Conservation (phyloP, 768 basidiomycete genomes). For the Pisolithus sp. region DNA sequence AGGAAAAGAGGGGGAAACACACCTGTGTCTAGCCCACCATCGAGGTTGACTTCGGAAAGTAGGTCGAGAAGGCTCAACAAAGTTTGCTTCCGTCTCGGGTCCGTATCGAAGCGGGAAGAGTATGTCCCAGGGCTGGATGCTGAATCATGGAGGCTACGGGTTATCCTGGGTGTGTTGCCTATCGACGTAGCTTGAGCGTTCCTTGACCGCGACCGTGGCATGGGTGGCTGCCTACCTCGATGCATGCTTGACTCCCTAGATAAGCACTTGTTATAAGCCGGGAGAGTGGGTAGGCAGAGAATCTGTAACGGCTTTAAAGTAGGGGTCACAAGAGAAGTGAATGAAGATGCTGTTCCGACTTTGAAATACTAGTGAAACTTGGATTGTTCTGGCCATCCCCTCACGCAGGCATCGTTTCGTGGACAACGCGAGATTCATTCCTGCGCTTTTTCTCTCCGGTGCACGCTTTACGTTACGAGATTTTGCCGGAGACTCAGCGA, state of each 20-base stretch:
- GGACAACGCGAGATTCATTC: slow-evolving; percentile 32
- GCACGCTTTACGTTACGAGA: slow-evolving; percentile 29
- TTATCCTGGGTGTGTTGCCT: slow-evolving; percentile 13
- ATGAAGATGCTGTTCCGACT: slow-evolving; percentile 22
- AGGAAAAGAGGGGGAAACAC: slow-evolving; percentile 9
- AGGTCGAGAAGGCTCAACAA: slow-evolving; percentile 42
- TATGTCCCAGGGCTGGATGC: slow-evolving; percentile 17
- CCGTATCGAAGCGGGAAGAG: slow-evolving; percentile 25
- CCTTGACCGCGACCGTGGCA: slow-evolving; percentile 19
- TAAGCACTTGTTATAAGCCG: slow-evolving; percentile 16
- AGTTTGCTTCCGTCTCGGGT: slow-evolving; percentile 39
- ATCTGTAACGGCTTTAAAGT: slow-evolving; percentile 22
- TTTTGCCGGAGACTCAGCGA: slow-evolving; percentile 31
- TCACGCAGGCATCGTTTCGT: slow-evolving; percentile 21
- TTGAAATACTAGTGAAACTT: slow-evolving; percentile 31
- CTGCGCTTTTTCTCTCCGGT: slow-evolving; percentile 23
- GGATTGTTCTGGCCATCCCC: slow-evolving; percentile 31
- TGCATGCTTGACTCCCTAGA: slow-evolving; percentile 21
- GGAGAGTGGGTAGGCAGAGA: slow-evolving; percentile 16
- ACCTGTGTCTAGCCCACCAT: slow-evolving; percentile 31
- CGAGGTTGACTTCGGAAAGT: slow-evolving; percentile 38
- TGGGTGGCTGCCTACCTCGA: slow-evolving; percentile 26
- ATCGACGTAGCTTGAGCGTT: slow-evolving; percentile 20
- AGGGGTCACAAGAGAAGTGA: slow-evolving; percentile 23
- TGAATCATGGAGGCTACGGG: slow-evolving; percentile 25